These are phyloP conservation scores for Ballota nigra DNA, from an alignment of 257 asterid species.

Conservation along the genomic window DNA sequence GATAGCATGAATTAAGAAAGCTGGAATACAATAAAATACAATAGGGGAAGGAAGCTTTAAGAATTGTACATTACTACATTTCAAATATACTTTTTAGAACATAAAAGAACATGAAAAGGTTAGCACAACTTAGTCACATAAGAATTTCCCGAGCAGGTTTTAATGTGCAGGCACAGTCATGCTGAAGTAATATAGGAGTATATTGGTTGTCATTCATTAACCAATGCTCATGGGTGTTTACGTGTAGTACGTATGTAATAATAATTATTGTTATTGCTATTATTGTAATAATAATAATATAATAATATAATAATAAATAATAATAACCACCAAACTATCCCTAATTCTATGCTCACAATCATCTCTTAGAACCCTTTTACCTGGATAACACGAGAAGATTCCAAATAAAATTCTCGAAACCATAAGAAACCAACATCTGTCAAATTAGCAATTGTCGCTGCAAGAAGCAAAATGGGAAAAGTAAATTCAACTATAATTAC, in stretches of 20 bases:
- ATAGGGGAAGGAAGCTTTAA: not conserved
- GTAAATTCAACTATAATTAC: conserved; percentile 29
- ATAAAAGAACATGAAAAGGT: not conserved
- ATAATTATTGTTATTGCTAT: too few species aligned
- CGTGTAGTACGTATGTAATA: not conserved
- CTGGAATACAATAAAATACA: conserved; percentile 1
- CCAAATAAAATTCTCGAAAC: conserved; percentile 99
- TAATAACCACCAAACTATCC: not conserved
- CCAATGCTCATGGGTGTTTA: conserved; percentile 2
- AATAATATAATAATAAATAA: not conserved
- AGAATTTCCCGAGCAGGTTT: not conserved
- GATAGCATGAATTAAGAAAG: not conserved
- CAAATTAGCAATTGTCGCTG: conserved; percentile 82
- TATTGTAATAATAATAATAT: not conserved
- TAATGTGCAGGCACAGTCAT: not conserved
- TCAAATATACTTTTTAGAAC: not conserved
- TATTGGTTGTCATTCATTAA: not conserved
- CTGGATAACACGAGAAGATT: conserved; percentile 99
- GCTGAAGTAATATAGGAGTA: not conserved
- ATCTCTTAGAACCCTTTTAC: conserved; percentile 40
- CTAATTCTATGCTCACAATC: conserved; percentile 9
- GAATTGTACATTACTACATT: not conserved
- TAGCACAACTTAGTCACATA: not conserved
- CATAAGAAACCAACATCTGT: conserved; percentile 96
- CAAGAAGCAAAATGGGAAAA: conserved; percentile 36